Evolutionary conservation across 768 basidiomycete species (phyloP), one percentile per base, ranked within the genome.

Genomic region (Lentinula edodes): DNA sequence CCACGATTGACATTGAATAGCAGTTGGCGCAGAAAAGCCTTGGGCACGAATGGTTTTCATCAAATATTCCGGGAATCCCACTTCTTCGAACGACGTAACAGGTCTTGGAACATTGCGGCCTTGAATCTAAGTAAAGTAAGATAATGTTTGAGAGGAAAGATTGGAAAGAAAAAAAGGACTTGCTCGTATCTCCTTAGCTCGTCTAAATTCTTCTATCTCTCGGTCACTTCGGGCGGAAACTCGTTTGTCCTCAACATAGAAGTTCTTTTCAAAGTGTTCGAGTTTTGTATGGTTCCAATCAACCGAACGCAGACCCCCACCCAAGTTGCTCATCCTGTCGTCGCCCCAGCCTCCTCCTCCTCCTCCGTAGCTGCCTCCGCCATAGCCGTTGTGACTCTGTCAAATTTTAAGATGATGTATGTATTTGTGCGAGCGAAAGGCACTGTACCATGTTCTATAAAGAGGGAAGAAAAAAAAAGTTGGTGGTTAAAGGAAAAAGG

Each of bases 1-100:
- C 97, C 97, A 99, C 13, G 95, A 91, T 73, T 99, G 97, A 70
- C 96, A 97, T 72, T 99, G 97, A 70, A 99, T 98, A 53, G 97
- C 88, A 6, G 96, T 95, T 0, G 97, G 97, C 1, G 83, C 72
- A 38, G 86, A 74, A 77, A 99, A 99, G 36, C 97, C 97, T 77
- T 97, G 94, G 12, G 93, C 91, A 62, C 84, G 89, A 73, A 99
- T 95, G 52, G 96, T 92, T 58, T 85, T 76, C 88, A 98, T 88
- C 63, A 99, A 84, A 75, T 98, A 98, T 68, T 96, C 93, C 10
- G 97, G 97, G 76, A 98, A 98, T 57, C 90, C 95, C 68, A 87
- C 86, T 76, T 99, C 96, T 58, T 98, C 95, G 72, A 99, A 99
- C 38, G 86, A 83, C 58, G 87, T 85, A 61, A 98, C 88, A 16